Evolutionary conservation across 352 stramenopile genomes (phyloP).

Genomic region (Globisporangium irregulare): DNA sequence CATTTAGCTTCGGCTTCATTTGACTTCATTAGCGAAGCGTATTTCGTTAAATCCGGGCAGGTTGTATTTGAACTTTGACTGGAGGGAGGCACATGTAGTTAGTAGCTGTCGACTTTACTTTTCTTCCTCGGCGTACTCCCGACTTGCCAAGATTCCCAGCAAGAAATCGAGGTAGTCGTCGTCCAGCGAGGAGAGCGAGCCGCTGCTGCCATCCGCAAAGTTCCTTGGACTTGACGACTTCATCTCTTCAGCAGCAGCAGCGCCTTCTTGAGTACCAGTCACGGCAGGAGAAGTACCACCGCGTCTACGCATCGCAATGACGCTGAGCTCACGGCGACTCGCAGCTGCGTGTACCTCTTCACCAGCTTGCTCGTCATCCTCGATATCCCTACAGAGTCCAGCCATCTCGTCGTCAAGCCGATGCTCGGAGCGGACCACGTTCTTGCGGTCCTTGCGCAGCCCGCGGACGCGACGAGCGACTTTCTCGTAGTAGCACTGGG

Average conservation of each 20-base stretch:
- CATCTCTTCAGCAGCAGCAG: not conserved
- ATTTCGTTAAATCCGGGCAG: not conserved
- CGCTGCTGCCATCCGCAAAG: not conserved
- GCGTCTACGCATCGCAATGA: not conserved
- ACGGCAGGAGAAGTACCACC: not conserved
- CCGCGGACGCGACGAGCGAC: constrained; percentile 42
- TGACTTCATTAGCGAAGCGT: not conserved
- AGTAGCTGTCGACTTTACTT: not conserved
- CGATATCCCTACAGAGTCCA: not conserved
- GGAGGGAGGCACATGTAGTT: not conserved
- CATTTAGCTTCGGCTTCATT: not conserved
- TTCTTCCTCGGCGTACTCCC: not conserved
- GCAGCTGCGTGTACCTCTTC: not conserved
- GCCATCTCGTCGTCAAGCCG: constrained; percentile 38
- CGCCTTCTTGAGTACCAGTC: not conserved
- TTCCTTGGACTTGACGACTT: not conserved
- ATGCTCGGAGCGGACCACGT: constrained; percentile 39
- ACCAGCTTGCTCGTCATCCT: not conserved
- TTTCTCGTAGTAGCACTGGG: constrained; percentile 8
- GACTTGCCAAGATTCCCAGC: not conserved
- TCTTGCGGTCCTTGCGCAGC: constrained; percentile 56
- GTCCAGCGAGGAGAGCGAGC: not conserved
- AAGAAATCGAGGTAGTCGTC: not conserved
- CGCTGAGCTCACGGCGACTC: not conserved
- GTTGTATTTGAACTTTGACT: not conserved